A percentile compares a stretch with the other conserved stretches of the same genome.
Conservation (phyloP, 805 yeast species). For the Teunomyces pallodes region DNA sequence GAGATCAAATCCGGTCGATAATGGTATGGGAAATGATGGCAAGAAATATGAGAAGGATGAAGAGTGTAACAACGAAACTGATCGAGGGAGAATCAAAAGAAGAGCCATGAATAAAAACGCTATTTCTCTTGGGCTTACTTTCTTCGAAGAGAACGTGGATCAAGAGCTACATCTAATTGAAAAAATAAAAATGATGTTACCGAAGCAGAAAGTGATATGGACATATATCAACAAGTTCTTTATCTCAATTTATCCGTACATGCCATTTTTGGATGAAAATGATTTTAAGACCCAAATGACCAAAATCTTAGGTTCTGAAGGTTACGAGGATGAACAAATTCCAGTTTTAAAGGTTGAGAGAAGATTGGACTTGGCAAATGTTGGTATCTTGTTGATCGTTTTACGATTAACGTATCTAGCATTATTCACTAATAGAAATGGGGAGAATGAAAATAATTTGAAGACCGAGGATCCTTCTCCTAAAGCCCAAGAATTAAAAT, state of each 20-base stretch:
- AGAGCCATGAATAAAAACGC: constrained; percentile 26
- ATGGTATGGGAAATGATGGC: background rate
- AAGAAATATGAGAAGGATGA: background rate
- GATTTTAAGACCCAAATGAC: constrained; percentile 14
- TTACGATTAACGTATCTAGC: constrained; percentile 35
- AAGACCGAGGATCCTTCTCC: constrained; percentile 24
- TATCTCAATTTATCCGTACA: constrained; percentile 15
- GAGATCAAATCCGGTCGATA: background rate
- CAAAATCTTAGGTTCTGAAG: constrained; percentile 19
- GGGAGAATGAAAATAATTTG: constrained; percentile 26
- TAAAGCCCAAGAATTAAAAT: constrained; percentile 19
- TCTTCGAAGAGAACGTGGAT: constrained; percentile 29
- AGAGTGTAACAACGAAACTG: background rate
- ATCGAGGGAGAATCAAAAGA: background rate
- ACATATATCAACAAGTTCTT: constrained; percentile 16
- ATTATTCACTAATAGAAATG: constrained; percentile 33
- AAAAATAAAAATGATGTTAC: constrained; percentile 14
- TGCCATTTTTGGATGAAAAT: constrained; percentile 20
- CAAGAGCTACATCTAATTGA: constrained; percentile 20
- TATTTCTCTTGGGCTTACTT: constrained; percentile 32
- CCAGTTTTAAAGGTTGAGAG: constrained; percentile 25
- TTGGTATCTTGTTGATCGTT: constrained; percentile 33
- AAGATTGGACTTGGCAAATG: constrained; percentile 30
- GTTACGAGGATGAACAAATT: constrained; percentile 18
- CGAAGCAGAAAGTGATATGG: constrained; percentile 15